These are phyloP conservation scores for Wickerhamiella bombiphila DNA, from an alignment of 805 yeast species.

Conservation along the genomic window DNA sequence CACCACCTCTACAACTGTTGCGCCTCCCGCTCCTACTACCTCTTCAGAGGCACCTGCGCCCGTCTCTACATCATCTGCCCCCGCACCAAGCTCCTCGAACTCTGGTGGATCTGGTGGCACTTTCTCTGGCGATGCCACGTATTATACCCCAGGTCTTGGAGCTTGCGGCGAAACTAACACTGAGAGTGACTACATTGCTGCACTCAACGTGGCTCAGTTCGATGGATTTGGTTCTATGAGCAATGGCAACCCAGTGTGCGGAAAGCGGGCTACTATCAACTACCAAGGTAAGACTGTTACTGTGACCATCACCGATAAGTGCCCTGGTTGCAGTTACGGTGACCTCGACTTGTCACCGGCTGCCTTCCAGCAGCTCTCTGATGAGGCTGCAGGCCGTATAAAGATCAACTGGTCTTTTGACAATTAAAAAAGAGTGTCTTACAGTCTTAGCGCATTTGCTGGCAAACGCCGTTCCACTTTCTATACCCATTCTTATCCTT, in stretches of 20 bases:
- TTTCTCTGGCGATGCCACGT: slow-evolving; percentile 26
- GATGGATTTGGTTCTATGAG: slow-evolving; percentile 27
- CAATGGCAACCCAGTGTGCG: slow-evolving; percentile 37
- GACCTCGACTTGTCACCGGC: slow-evolving; percentile 48
- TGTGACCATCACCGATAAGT: slow-evolving; percentile 43
- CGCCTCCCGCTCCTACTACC: slow-evolving; percentile 8
- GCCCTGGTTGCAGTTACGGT: slow-evolving; percentile 37
- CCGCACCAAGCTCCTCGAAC: no score
- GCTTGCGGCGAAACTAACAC: slow-evolving; percentile 39
- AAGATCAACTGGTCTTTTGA: slow-evolving; percentile 34
- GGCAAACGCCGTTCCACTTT: no score
- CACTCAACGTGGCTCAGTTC: slow-evolving; percentile 31
- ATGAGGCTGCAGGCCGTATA: slow-evolving; percentile 38
- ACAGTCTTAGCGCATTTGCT: no score
- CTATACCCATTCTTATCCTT: no score
- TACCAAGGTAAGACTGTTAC: slow-evolving; percentile 37
- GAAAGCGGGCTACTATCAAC: slow-evolving; percentile 34
- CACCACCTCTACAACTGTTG: slow-evolving; percentile 6
- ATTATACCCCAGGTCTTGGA: slow-evolving; percentile 30
- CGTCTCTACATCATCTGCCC: slow-evolving; percentile 6
- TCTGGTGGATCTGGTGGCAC: slow-evolving; percentile 15
- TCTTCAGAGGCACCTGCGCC: slow-evolving; percentile 10
- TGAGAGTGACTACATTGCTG: slow-evolving; percentile 38
- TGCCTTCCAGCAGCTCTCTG: slow-evolving; percentile 41
- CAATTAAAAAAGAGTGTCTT: no score